phyloP scores from a whole-genome alignment of 257 asterid genomes.

The Hygrophila difformis region DNA sequence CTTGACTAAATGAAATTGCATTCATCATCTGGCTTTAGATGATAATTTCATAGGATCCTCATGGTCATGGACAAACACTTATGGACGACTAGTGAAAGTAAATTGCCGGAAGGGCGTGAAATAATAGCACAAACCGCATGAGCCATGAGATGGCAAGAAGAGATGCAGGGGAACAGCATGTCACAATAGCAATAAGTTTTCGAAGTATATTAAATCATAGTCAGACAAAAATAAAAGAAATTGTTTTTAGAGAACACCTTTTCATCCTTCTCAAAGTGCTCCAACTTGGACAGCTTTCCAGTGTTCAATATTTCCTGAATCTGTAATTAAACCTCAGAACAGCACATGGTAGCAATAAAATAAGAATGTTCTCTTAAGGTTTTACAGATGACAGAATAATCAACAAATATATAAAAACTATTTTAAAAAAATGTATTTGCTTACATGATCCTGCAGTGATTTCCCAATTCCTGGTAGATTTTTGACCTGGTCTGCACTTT shows the following conservation, averaged over 20 bases:
- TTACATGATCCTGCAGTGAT: constrained; percentile 91
- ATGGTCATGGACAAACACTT: constrained; percentile 1
- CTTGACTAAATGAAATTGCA: not conserved
- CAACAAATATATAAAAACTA: constrained; percentile 14
- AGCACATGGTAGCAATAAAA: constrained; percentile 4
- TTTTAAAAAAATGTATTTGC: constrained; percentile 20
- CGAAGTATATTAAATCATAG: not conserved
- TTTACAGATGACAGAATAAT: constrained; percentile 6
- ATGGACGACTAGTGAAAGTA: constrained; percentile 1
- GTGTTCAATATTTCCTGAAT: constrained; percentile 93
- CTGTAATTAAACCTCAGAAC: constrained; percentile 33
- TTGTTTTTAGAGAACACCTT: constrained; percentile 45
- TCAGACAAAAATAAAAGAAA: not conserved
- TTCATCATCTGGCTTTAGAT: not conserved
- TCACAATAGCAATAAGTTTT: no score
- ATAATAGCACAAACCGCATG: not conserved
- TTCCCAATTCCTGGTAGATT: constrained; percentile 76
- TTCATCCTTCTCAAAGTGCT: constrained; percentile 87
- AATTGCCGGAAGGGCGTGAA: not conserved
- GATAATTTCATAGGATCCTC: not conserved
- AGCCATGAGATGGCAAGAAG: not conserved
- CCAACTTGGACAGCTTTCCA: constrained; percentile 89
- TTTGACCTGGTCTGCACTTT: constrained; percentile 76
- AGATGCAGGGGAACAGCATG: no score
- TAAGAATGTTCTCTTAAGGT: constrained; percentile 12